Evolutionary conservation across 257 asterid genomes (phyloP).

Genomic region (Penstemon eatonii): DNA sequence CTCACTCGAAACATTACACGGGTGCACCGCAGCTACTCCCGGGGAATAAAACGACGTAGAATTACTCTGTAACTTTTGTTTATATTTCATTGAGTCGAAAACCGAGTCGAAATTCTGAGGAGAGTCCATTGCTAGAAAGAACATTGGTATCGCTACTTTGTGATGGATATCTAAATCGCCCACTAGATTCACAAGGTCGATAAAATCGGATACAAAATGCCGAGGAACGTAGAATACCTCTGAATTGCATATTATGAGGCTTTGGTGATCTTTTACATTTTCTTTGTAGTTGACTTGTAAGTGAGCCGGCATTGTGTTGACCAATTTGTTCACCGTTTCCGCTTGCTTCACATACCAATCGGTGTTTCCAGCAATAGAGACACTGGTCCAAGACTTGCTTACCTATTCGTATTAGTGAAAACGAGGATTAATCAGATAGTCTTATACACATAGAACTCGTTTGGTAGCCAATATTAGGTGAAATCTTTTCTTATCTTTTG

Average conservation of each 20-base stretch:
- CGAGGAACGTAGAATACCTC: conserved; percentile 91
- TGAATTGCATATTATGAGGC: conserved; percentile 68
- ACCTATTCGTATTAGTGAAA: conserved; percentile 49
- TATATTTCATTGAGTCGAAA: conserved; percentile 59
- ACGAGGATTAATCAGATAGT: too few species aligned
- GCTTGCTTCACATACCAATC: conserved; percentile 85
- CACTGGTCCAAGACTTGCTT: conserved; percentile 74
- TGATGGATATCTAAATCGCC: conserved; percentile 81
- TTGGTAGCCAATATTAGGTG: too few species aligned
- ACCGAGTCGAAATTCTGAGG: conserved; percentile 65
- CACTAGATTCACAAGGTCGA: conserved; percentile 76
- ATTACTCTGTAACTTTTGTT: conserved; percentile 66
- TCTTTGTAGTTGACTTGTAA: conserved; percentile 82
- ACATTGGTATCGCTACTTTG: conserved; percentile 87
- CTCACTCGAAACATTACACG: conserved; percentile 84
- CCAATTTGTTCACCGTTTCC: conserved; percentile 69
- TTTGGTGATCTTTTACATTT: conserved; percentile 42
- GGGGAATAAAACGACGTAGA: conserved; percentile 74
- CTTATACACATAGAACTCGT: too few species aligned
- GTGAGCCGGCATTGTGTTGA: conserved; percentile 81
- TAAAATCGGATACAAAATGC: conserved; percentile 60
- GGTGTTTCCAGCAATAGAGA: conserved; percentile 52
- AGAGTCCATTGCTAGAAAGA: conserved; percentile 76
- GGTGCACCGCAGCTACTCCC: conserved; percentile 83
- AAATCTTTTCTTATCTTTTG: too few species aligned